Evolutionary conservation across 2,329 filamentous ascomycete genomes (phyloP), one percentile per base, ranked within the genome.

Genomic region (Ceratocystis alfenasii): DNA sequence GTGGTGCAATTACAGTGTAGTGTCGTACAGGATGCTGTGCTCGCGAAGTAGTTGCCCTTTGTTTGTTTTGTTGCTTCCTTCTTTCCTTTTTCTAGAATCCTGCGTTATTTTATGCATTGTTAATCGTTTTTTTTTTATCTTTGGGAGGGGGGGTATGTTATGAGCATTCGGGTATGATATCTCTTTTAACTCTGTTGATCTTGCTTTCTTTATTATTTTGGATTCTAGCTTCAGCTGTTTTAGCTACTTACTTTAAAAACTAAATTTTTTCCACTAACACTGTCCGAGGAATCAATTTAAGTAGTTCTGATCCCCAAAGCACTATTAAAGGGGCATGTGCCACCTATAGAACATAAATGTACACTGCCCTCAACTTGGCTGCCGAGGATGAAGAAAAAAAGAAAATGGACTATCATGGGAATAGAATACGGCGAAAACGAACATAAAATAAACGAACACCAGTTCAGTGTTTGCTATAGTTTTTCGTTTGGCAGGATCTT

Each of bases 151-250:
- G 48, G 48, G 20, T 22, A 28, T 64, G 48, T 64, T 45, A 41
- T 28, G 33, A 22, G 46, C 28, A 59, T 64, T 64, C 17, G 12
- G 46, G 10, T 64, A 64, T 64, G n/a, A 22, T 57, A n/a, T 45
- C 22, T 62, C 15, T 66, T 63, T 66, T 57, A 36, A 36, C 10
- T 48, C 10, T 64, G 20, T 64, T 45, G 44, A n/a, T 64, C 17
- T 41, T 41, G 36, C 2, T 64, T 36, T 66, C 30, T 48, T 60
- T 66, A 30, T 45, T 15, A 44, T 50, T 33, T 25, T 57, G 22
- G 10, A 41, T 41, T 41, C 10, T 41, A 41, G 10, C 36, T 41
- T 12, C 36, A 41, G 36, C 36, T 41, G 3, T 41, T 33, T 59
- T 36, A 33, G 45, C 15, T 57, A 5, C 22, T 30, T 30, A 8